A percentile compares a stretch with the other conserved stretches of the same genome.
These are phyloP conservation scores for Phoma sp. DNA, from an alignment of 2,329 filamentous ascomycete genomes.

Conservation along the genomic window DNA sequence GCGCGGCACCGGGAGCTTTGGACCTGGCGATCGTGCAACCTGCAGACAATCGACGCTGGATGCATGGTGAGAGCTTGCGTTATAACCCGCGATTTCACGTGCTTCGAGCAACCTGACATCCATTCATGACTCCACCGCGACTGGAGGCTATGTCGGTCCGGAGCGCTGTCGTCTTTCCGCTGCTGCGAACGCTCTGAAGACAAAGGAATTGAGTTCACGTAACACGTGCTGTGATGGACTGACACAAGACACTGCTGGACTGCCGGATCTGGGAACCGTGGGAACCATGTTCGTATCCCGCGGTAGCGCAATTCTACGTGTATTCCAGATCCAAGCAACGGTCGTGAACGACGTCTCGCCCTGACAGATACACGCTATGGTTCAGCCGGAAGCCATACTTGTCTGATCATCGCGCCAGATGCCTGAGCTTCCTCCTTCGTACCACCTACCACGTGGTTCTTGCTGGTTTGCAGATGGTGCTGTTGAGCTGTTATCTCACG, in stretches of 20 bases:
- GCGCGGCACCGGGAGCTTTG: slow-evolving; percentile 29
- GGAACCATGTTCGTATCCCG: not conserved
- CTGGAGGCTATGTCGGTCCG: slow-evolving; percentile 25
- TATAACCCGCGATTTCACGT: slow-evolving; percentile 18
- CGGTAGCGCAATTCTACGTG: slow-evolving; percentile 8
- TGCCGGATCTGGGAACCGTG: not conserved
- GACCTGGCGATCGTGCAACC: slow-evolving; percentile 22
- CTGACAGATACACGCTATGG: not conserved
- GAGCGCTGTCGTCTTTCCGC: not conserved
- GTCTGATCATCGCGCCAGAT: not conserved
- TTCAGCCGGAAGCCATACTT: not conserved
- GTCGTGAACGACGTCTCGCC: not conserved
- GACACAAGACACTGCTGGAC: not conserved
- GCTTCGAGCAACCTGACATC: not conserved
- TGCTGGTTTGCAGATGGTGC: not conserved
- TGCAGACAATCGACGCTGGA: slow-evolving; percentile 19
- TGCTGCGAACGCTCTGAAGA: not conserved
- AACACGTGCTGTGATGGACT: not conserved
- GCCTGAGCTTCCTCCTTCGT: not conserved
- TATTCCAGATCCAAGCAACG: slow-evolving; percentile 8
- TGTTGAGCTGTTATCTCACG: slow-evolving; percentile 13
- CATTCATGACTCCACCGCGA: not conserved
- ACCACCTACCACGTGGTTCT: not conserved
- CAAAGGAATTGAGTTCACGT: not conserved
- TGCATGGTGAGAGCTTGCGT: not conserved